Evolutionary conservation across 1,284 basidiomycete genomes (phyloP).

Genomic region (Fomitopsis pinicola): DNA sequence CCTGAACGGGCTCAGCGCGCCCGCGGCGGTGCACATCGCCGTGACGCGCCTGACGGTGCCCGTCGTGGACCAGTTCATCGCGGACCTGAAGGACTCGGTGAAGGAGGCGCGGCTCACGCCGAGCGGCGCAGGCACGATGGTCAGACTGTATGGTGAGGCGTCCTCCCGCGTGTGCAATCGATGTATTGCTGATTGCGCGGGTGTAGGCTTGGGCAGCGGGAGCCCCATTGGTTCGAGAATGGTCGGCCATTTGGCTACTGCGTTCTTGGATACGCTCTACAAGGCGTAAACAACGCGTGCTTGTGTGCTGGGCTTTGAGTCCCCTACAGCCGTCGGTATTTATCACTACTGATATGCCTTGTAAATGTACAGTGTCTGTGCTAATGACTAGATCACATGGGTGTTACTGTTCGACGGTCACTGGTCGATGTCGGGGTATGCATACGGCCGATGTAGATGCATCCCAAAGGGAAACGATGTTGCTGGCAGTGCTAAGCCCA

Average conservation of each 20-base stretch:
- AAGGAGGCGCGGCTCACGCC: constrained; percentile 55
- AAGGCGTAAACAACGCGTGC: constrained; percentile 47
- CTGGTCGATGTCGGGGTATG: no score
- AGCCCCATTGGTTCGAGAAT: constrained; percentile 88
- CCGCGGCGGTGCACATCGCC: constrained; percentile 89
- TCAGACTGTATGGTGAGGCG: constrained; percentile 78
- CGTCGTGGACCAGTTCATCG: constrained; percentile 74
- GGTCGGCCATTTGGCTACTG: constrained; percentile 78
- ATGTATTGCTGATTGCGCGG: not conserved
- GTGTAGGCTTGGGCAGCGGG: constrained; percentile 78
- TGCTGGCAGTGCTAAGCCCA: no score
- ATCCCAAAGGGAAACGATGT: no score
- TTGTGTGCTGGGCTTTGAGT: not conserved
- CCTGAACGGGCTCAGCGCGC: constrained; percentile 79
- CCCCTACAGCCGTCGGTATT: not conserved
- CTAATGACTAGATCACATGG: not conserved
- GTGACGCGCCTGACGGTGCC: constrained; percentile 83
- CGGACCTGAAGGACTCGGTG: constrained; percentile 78
- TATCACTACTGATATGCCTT: not conserved
- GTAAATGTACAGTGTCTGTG: not conserved
- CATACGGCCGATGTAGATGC: no score
- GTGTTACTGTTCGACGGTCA: no score
- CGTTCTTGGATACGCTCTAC: constrained; percentile 82
- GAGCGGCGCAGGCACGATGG: constrained; percentile 75
- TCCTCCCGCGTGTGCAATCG: no score